A percentile compares a stretch with the other conserved stretches of the same genome.
These are phyloP conservation scores for Leccinellum albellum DNA, from an alignment of 768 basidiomycete species.

Conservation along the genomic window DNA sequence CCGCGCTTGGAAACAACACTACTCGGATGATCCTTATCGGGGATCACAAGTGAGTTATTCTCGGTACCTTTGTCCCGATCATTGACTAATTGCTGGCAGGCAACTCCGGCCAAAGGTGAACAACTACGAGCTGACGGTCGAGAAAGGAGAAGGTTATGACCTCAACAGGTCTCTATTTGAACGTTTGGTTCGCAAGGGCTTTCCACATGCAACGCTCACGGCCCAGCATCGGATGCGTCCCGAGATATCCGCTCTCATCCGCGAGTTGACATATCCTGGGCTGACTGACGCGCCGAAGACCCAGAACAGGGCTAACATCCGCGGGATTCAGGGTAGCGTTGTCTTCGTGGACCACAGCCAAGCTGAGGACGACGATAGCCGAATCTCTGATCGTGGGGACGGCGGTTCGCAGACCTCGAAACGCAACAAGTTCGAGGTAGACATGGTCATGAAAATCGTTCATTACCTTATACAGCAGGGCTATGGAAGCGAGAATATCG, in stretches of 20 bases:
- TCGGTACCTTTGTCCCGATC: background rate
- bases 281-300: slow-evolving; percentile 55
- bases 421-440: slow-evolving; percentile 54
- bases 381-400: slow-evolving; percentile 45
- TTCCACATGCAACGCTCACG: slow-evolving; percentile 54
- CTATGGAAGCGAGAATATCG: slow-evolving; percentile 56
- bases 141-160: slow-evolving; percentile 65
- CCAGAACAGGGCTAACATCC: slow-evolving; percentile 44
- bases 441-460: slow-evolving; percentile 64
- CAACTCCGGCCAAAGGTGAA: slow-evolving; percentile 74
- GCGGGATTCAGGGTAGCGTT: slow-evolving; percentile 54
- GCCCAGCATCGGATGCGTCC: slow-evolving; percentile 74
- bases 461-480: slow-evolving; percentile 66
- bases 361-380: slow-evolving; percentile 46
- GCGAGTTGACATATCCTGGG: slow-evolving; percentile 61
- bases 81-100: slow-evolving; percentile 31
- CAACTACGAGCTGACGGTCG: slow-evolving; percentile 59
- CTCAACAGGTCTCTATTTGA: slow-evolving; percentile 69
- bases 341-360: slow-evolving; percentile 58
- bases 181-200: slow-evolving; percentile 57
- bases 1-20: slow-evolving; percentile 45
- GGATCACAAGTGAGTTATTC: slow-evolving; percentile 62
- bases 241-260: slow-evolving; percentile 61
- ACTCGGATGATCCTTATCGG: slow-evolving; percentile 64
- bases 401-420: slow-evolving; percentile 51